Base-by-base conservation (phyloP, 306 rosid species). In the Trifolium dubium region DNA sequence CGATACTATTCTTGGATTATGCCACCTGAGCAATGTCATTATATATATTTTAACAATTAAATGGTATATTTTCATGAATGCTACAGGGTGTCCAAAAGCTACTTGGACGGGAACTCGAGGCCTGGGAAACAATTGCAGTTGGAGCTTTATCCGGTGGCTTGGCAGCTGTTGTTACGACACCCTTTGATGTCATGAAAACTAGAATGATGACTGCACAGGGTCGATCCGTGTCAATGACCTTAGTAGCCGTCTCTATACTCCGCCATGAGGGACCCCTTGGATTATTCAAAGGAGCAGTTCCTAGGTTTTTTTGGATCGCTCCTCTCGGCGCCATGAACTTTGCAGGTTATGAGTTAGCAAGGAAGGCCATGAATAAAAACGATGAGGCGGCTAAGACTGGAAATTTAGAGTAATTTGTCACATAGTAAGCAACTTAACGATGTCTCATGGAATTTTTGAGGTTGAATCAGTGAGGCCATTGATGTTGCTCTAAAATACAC, bases 271-370 rank as follows among this genome's bases (percentile, higher is more conserved):
- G 98, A 17, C 99, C 98, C 41, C 87, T 92, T 40, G 99, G 99
- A 49, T 78, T 95, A 75, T 92, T 92, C 68, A 95, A 95, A 81
- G 99, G 99, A 67, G 98, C 99, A 3, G 79, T 95, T 19, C 99
- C 98, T 6, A 90, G 99, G 80, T 95, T 95, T 83, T 95, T 95
- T 73, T 95, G 99, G 99, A 92, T 95, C 69, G 99, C 99, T 51
- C 98, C 99, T 19, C 68, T 95, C 18, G 99, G 99, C 18, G 99
- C 99, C 82, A 92, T 95, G 98, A 95, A 95, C 84, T 95, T 95
- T 79, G 99, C 99, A 31, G 99, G 99, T 34, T 92, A 92, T 63
- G 99, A 95, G 79, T 92, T 95, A 46, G 93, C 96, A 43, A 90
- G 86, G 85, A 92, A 95, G 89, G 97, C 98, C 75, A 95, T 95